Base-by-base conservation (phyloP, 176 grass and related monocot species). In the Lolium rigidum region DNA sequence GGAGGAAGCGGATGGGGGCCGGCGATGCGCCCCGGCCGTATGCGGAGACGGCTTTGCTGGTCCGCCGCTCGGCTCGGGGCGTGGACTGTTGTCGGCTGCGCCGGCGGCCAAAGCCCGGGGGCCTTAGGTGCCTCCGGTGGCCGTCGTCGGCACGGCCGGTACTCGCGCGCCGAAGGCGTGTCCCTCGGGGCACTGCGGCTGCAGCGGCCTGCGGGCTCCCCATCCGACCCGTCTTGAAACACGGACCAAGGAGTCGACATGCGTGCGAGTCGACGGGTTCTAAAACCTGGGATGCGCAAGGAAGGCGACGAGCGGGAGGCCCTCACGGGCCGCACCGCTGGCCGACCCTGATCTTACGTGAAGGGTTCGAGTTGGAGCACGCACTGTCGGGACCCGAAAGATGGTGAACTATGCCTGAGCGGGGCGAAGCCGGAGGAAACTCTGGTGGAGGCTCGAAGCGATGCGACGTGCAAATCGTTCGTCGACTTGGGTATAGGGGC, bases 401-500 rank as follows among this genome's bases (percentile, higher is more conserved):
- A 92, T 94, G 90, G 84, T 92, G 90, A 94, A 92, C 93, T 94
- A 94, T 94, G 87, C 90, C 90, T 88, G 90, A 92, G 87, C 82
- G 73, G 51, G 80, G 78, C 38, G 78, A 90, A 87, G 84, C 88
- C 48, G 82, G 82, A 90, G 90, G 92, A 92, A 94, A 92, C 93
- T 90, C 87, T 94, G 89, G 93, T 92, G 85, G 93, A 94, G 90
- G 92, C 92, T 83, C n/a, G n/a, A n/a, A n/a, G n/a, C n/a, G n/a
- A n/a, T n/a, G n/a, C n/a, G 87, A 91, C 87, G 92, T 94, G 92
- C 87, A 94, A 94, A 94, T 94, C 89, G 81, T 89, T 94, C n/a
- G n/a, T n/a, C n/a, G 89, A 92, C 89, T 90, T 88, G 89, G 89
- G 92, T 92, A 94, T 89, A 94, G 87, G 87, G 89, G 92, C 89